Evolutionary conservation across 2,329 filamentous ascomycete genomes (phyloP), one percentile per base, ranked within the genome.

Genomic region (Clonostachys sp.): DNA sequence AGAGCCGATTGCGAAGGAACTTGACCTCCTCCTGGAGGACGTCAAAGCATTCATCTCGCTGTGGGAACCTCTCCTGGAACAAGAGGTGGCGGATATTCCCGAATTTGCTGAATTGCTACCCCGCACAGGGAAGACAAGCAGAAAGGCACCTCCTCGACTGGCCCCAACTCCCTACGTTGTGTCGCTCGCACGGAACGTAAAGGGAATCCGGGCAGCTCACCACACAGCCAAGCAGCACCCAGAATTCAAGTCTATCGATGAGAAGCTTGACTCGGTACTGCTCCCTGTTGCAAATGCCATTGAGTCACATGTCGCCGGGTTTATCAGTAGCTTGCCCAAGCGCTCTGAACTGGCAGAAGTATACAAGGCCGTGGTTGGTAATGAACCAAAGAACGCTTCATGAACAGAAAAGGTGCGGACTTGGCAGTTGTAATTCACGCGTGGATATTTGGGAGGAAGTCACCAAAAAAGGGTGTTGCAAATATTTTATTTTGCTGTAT

Each of bases 21-120:
- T 58, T 14, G 47, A 50, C 12, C 48, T 53, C 10, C 51, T 68
- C 34, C 50, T 48, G 16, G 62, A 67, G n/a, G 63, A 61, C 9
- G 53, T 61, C 8, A 52, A 55, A 8, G 51, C 58, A 4, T 51
- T 67, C 20, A 42, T 36, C 10, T 54, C 56, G 5, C 48, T 58
- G 12, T 68, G 64, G 65, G 66, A 30, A 30, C 24, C 24, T 30
- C 24, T 30, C 24, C 24, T 30, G 24, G 24, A 30, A 30, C 24
- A 53, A 34, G 54, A 34, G 14, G 7, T 43, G 50, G 7, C 41
- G 57, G 3, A 40, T 34, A 5, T 47, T 14, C 18, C 40, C n/a
- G n/a, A 47, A 33, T 16, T 43, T 20, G n/a, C 33, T 13, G 59
- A 63, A n/a, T 57, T 67, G 39, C 17, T 41, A 34, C 16, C 39